phyloP scores from a whole-genome alignment of 495 filamentous ascomycete species.

The Annulohypoxylon moriforme region DNA sequence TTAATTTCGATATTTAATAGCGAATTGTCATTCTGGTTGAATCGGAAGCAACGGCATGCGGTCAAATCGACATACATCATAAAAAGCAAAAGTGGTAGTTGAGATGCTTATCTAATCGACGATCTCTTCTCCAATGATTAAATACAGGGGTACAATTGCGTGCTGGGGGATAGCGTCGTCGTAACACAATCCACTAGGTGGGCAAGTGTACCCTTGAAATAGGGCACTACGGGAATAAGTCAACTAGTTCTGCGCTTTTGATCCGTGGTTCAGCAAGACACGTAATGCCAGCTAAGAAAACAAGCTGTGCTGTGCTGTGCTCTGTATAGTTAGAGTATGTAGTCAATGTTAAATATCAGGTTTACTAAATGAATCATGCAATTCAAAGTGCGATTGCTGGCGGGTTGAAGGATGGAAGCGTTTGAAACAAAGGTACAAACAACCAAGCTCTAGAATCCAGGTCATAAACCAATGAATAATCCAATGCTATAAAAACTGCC shows the following conservation, averaged over 20 bases:
- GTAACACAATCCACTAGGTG: not conserved
- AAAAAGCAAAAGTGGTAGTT: not conserved
- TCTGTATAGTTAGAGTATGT: not conserved
- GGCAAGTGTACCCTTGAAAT: not conserved
- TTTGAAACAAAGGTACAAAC: too few relatives aligned
- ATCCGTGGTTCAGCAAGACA: not conserved
- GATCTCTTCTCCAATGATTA: conserved; percentile 24
- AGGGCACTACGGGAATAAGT: not conserved
- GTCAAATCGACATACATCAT: not conserved
- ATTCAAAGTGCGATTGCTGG: too few relatives aligned
- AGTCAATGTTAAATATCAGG: not conserved
- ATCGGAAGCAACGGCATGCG: not conserved
- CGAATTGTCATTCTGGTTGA: not conserved
- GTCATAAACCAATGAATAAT: not conserved
- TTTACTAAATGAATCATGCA: not conserved
- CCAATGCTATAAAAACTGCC: not conserved
- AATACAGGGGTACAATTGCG: conserved; percentile 39
- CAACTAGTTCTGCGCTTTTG: not conserved
- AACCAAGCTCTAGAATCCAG: not conserved
- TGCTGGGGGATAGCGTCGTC: conserved; percentile 31
- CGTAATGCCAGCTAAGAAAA: not conserved
- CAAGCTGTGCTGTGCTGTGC: too few relatives aligned
- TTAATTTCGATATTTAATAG: not conserved
- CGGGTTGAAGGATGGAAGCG: too few relatives aligned
- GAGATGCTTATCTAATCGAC: conserved; percentile 5